Evolutionary conservation across 257 asterid species (phyloP), one percentile per base, ranked within the genome.

Genomic region (Capsicum baccatum): DNA sequence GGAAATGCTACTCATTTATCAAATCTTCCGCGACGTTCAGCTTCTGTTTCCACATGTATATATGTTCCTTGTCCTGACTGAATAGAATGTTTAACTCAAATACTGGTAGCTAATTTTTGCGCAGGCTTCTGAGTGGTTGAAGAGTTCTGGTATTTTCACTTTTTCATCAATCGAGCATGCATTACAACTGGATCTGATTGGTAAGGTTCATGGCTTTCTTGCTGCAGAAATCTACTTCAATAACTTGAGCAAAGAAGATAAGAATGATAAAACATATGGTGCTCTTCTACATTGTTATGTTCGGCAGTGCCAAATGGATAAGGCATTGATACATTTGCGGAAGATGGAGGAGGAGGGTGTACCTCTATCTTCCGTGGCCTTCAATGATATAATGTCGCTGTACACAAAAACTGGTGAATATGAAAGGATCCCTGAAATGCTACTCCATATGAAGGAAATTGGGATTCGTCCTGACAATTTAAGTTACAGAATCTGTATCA

Each of bases 281-380:
- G 99, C 99, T 73, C 95, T 95, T 44, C 90, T 95, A 83, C 99
- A 95, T 89, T 94, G 98, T 79, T 95, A 92, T 78, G 94, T 86
- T 69, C 92, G 94, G 16, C 93, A 92, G 82, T 90, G 86, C 71
- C 88, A 90, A 82, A 85, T 89, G 21, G 94, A 86, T 66, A 91
- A 83, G 88, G 92, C 94, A 56, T 74, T 90, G 21, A 10, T 85
- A 42, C 98, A 90, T 89, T 79, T 95, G 63, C 81, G 88, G 86
- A 84, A 42, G 85, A 94, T 94, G 92, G 91, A 88, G 79, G 97
- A 92, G 79, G 89, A 89, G 85, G 95, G 96, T 42, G 47, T 95
- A 56, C 44, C 86, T 80, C 83, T 91, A 69, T 85, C 98, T 67
- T 73, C 92, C 19, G 85, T 90, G 82, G 88, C 88, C 83, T 94